Evolutionary conservation across 768 basidiomycete species (phyloP), one percentile per base, ranked within the genome.

Genomic region (Brasilioporus rufonigricans): DNA sequence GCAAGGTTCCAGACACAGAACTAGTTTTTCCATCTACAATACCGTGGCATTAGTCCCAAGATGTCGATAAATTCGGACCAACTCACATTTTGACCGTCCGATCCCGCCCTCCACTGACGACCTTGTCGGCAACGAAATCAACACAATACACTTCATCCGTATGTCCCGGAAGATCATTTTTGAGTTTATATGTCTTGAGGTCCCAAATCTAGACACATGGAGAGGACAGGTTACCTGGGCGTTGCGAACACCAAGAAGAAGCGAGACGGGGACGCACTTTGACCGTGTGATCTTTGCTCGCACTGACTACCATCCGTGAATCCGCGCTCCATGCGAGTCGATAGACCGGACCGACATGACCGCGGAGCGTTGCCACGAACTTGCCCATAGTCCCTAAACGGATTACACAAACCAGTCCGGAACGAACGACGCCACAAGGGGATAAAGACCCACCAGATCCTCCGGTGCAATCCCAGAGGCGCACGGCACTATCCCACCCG

Each of bases 111-210:
- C 95, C 96, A 66, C 93, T 96, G 60, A 97, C 93, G n/a, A 98
- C 82, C 71, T 99, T 99, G 75, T 99, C 96, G 1, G 94, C 95
- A 2, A 99, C 95, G 67, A 97, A 99, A 72, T 98, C 96, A 16
- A 99, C 96, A 65, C 96, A 98, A 73, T 98, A 98, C 33, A 99
- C 95, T 70, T 99, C 96, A 61, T 99, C 96, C 1, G 89, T 91
- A 68, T 99, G 96, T 19, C 96, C 96, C 0, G 94, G 93, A 18
- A 99, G 83, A 70, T 99, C 96, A 8, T 82, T 85, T 66, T 92
- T 90, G 58, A 99, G 84, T 73, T 99, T 98, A 72, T 91, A 93
- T 7, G 93, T 98, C 70, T 92, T 94, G 52, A 98, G 77, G 70
- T 97, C 92, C 96, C 96, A 98, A 23, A 98, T 86, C 93, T 69